phyloP scores from a whole-genome alignment of 305 asterid species.

The Solanum hybrid region DNA sequence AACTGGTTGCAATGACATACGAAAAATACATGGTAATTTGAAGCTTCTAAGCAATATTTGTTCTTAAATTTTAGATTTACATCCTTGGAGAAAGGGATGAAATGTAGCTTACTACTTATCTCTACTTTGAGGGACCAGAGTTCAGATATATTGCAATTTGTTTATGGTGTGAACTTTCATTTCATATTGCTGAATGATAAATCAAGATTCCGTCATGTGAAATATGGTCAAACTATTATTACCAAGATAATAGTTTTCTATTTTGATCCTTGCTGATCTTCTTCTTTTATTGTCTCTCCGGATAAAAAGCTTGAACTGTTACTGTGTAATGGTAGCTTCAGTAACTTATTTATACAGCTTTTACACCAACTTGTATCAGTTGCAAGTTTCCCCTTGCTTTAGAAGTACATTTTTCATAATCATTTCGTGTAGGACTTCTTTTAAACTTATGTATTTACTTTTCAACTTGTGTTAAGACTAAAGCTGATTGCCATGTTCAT shows the following conservation, averaged over 20 bases:
- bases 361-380: neutral
- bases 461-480: neutral
- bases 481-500: neutral
- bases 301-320: neutral
- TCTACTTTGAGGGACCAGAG: neutral
- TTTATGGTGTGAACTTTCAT: neutral
- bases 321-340: neutral
- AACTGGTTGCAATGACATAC: conserved; percentile 75
- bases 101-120: neutral
- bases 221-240: neutral
- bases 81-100: neutral
- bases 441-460: neutral
- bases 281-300: neutral
- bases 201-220: neutral
- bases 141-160: neutral
- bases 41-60: conserved; percentile 8
- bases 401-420: neutral
- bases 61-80: neutral
- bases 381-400: neutral
- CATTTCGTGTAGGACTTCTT: neutral
- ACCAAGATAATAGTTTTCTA: neutral
- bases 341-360: neutral
- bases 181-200: neutral
- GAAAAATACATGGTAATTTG: conserved; percentile 77
- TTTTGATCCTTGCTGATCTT: neutral